Conservation (phyloP, 768 basidiomycete species). For the Mycena rebaudengoi region DNA sequence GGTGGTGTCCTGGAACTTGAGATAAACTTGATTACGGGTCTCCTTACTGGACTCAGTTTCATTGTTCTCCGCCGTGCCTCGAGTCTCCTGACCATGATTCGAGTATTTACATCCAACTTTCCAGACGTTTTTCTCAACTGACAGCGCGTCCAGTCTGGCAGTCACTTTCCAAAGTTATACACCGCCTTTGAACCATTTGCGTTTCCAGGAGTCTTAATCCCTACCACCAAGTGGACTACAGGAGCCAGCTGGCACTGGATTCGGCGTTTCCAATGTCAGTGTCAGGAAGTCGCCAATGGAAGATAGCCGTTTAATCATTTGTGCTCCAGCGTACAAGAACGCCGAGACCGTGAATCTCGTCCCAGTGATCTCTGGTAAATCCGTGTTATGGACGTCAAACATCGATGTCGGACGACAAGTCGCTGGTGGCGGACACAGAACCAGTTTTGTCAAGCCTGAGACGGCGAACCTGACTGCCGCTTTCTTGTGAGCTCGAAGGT, state of each 20-base stretch:
- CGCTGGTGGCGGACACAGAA: constrained; percentile 27
- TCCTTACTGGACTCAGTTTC: background rate
- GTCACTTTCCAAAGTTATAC: constrained; percentile 34
- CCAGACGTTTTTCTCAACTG: background rate
- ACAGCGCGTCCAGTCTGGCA: background rate
- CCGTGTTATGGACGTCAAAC: constrained; percentile 37
- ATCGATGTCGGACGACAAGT: constrained; percentile 39
- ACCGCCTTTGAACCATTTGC: constrained; percentile 39
- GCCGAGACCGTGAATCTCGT: constrained; percentile 34
- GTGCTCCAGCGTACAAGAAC: constrained; percentile 16
- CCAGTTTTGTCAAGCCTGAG: constrained; percentile 33
- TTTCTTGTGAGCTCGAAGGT: background rate
- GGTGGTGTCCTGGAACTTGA: too few relatives aligned
- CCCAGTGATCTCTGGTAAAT: constrained; percentile 29
- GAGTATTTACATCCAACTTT: background rate
- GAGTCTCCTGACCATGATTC: background rate
- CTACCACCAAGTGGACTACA: constrained; percentile 37
- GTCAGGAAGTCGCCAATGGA: background rate
- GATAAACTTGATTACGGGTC: too few relatives aligned
- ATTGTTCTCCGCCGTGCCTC: background rate
- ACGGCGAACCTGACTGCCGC: background rate
- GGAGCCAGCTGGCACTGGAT: constrained; percentile 37
- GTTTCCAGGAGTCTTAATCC: constrained; percentile 34
- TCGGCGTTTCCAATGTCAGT: constrained; percentile 24
- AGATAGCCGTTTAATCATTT: background rate